Evolutionary conservation across 805 yeast genomes (phyloP).

Genomic region (Millerago galiae): DNA sequence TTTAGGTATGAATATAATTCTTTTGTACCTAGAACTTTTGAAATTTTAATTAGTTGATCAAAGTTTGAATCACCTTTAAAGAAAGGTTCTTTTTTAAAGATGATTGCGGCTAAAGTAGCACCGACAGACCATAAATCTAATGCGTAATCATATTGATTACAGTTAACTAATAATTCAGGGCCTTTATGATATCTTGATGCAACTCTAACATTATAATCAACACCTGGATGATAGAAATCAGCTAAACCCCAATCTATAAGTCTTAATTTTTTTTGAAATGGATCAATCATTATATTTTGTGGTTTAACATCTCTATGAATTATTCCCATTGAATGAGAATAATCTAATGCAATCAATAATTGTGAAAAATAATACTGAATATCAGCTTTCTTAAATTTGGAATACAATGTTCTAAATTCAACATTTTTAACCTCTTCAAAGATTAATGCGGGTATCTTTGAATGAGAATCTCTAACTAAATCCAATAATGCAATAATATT

Average conservation of each 20-base stretch:
- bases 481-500: slow-evolving; percentile 74
- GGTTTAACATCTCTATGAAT: slow-evolving; percentile 97
- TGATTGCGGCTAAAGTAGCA: slow-evolving; percentile 85
- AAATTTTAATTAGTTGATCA: slow-evolving; percentile 87
- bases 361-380: slow-evolving; percentile 80
- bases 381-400: slow-evolving; percentile 68
- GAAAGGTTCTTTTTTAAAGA: slow-evolving; percentile 86
- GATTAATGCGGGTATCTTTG: slow-evolving; percentile 79
- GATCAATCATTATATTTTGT: slow-evolving; percentile 94
- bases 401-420: slow-evolving; percentile 76
- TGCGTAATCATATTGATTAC: slow-evolving; percentile 85
- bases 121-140: slow-evolving; percentile 93
- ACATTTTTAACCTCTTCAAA: slow-evolving; percentile 81
- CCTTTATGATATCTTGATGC: slow-evolving; percentile 93
- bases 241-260: slow-evolving; percentile 96
- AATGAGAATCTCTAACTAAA: slow-evolving; percentile 72
- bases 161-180: slow-evolving; percentile 82
- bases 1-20: slow-evolving; percentile 61
- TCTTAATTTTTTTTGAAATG: slow-evolving; percentile 57
- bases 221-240: slow-evolving; percentile 85
- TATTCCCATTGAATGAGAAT: slow-evolving; percentile 89
- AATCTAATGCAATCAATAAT: slow-evolving; percentile 77
- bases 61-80: slow-evolving; percentile 88
- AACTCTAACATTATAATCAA: slow-evolving; percentile 87
- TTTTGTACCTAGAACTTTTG: slow-evolving; percentile 81